Percentiles rank a stretch among this genome's conserved stretches.
Evolutionary conservation across 2,329 filamentous ascomycete species (phyloP).

Genomic region (Fusarium graminum): DNA sequence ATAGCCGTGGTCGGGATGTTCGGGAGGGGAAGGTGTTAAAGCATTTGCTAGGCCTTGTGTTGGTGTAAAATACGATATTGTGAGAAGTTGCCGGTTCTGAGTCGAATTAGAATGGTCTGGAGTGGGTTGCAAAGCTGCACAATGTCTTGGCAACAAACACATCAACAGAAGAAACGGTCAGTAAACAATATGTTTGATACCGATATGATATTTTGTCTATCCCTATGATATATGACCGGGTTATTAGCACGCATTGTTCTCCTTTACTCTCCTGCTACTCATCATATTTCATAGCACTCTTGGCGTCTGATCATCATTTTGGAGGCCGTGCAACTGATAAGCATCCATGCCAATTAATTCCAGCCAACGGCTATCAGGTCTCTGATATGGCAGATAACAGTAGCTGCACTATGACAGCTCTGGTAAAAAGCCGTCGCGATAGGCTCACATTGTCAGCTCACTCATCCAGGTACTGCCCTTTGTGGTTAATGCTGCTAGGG

Average conservation of each 20-base stretch:
- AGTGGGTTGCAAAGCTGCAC: background rate
- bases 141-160: background rate
- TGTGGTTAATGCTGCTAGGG: slow-evolving; percentile 19
- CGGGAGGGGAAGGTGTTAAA: background rate
- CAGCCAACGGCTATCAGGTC: slow-evolving; percentile 15
- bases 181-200: slow-evolving; percentile 6
- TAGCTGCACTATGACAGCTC: slow-evolving; percentile 1
- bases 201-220: slow-evolving; percentile 9
- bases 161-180: background rate
- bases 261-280: slow-evolving; percentile 1
- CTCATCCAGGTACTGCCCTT: slow-evolving; percentile 17
- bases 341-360: slow-evolving; percentile 42
- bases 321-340: slow-evolving; percentile 43
- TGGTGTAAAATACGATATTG: background rate
- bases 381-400: slow-evolving; percentile 38
- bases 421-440: slow-evolving; percentile 5
- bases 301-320: slow-evolving; percentile 15
- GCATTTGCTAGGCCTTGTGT: background rate
- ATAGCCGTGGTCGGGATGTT: slow-evolving; percentile 14
- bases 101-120: background rate
- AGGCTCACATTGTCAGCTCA: slow-evolving; percentile 12
- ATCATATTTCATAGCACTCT: slow-evolving; percentile 17
- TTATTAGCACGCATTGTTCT: background rate
- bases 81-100: background rate
- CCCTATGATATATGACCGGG: slow-evolving; percentile 13